Evolutionary conservation across 192 early-diverging fungal genomes (phyloP), one percentile per base, ranked within the genome.

Genomic region (Dispira parvispora): DNA sequence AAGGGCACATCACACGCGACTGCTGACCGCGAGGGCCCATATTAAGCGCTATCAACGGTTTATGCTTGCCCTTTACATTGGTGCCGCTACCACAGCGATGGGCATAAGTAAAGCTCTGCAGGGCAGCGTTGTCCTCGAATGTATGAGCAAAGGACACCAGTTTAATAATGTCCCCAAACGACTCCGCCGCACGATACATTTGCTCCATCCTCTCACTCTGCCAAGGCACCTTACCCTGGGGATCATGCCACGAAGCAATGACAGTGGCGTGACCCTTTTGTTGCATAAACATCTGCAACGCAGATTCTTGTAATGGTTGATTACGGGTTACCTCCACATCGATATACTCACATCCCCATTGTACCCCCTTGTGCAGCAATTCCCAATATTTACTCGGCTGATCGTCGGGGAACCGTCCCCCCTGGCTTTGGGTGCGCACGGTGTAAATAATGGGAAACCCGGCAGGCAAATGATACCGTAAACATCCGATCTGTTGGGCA

Each of bases 291-390:
- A 52, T 74, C 66, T 60, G 69, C 63, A 68, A 79, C 65, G 52
- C 68, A 0, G 67, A 62, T 27, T 68, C 64, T 32, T 68, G n/a
- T 3, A 46, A 46, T 0, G 65, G 12, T 11, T 66, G 63, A 8
- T 46, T 62, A 12, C 44, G 14, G 56, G 67, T 65, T 32, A 88
- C 75, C 68, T 96, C 92, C 26, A 96, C 76, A 68, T 97, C 96
- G 28, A 99, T 71, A 67, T 89, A 95, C 73, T 97, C 94, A 69
- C 89, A 88, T 26, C 92, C 94, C 90, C 91, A 92, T 54, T 80
- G 75, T 25, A 88, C 46, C 23, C 85, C 94, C 50, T 75, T 69
- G 13, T 68, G 62, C 45, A 96, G 67, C 16, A 97, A 72, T 8
- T 71, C 73, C 42, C 83, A 76, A 79, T 88, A 78, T 16, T 75